Evolutionary conservation across 2,329 filamentous ascomycete species (phyloP), one percentile per base, ranked within the genome.

Genomic region (Penicillium rolfsii): DNA sequence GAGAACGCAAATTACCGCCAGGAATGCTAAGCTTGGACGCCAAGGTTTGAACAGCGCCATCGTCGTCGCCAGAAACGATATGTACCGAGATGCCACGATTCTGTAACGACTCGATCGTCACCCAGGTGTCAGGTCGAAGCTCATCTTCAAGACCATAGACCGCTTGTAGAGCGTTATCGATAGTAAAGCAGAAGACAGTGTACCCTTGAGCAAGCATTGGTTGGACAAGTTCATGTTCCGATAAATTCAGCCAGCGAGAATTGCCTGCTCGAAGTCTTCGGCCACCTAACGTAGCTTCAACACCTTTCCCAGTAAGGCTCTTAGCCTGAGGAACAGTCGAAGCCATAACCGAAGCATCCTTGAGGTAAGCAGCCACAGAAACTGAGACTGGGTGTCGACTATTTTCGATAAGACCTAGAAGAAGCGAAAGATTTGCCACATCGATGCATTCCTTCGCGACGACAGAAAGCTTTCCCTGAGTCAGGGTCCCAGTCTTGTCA

Each of bases 401-500:
- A 57, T 76, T 76, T 12, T 73, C 72, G 5, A 79, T 67, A 1
- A 86, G 70, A 6, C 75, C 77, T 2, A 80, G 67, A 26, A 80
- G 66, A 24, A 79, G 49, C 4, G 70, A 59, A 8, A 68, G 59
- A 4, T 55, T 57, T 2, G 64, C 57, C 4, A 43, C 49, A 1
- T 65, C 33, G 6, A 46, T 40, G 36, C 55, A 64, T 12, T 26
- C 70, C 58, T 62, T 75, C 68, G 6, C 65, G 0, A 75, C 68
- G 7, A 83, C 80, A 0, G 69, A 61, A 2, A 84, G 73, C 19
- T 82, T 80, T 0, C 87, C 88, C 28, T 80, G 72, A 0, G 90
- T 93, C 8, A 94, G 73, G 0, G 90, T 94, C 0, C 91, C 90
- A 0, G 91, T 94, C 75, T 94, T 94, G 79, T 94, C 90, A 66